Evolutionary conservation across 805 yeast genomes (phyloP), one percentile per base, ranked within the genome.

Genomic region (Sungouiozyma ichnusensis): DNA sequence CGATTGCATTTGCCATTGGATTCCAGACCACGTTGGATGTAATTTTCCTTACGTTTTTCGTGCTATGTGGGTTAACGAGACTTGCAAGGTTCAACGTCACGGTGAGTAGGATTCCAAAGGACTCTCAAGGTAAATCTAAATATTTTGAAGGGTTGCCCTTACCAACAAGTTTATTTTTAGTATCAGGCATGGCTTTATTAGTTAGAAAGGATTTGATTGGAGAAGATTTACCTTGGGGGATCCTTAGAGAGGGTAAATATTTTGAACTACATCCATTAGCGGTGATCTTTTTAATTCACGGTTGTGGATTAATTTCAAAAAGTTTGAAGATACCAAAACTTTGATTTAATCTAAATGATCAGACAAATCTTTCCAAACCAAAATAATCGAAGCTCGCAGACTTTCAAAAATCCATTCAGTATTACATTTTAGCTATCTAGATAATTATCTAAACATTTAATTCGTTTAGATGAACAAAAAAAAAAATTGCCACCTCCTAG

Each of bases 91-190:
- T 87, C 66, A 92, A 92, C 55, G 94, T 92, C 41, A 85, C 97
- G 1, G 94, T 92, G 6, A 81, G 88, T 38, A 83, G 85, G 46
- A 75, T 92, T 43, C 97, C 98, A 38, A 90, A 90, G 65, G 97
- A 88, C 61, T 67, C 73, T 42, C 62, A 73, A 16, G 98, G 98
- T 15, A 88, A 88, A 66, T 76, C 92, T 27, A 79, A 83, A 59
- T 92, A 80, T 66, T 92, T 92, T 62, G 98, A 92, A 68, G 98
- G 98, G 2, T 74, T 92, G 41, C 98, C 98, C 8, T 87, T 92
- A 48, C 98, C 98, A 44, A 78, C 94, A 2, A 80, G 94, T 33
- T 69, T 92, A 50, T 66, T 74, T 41, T 71, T 90, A 60, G 95
- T 92, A 15, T 68, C 67, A 1, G 57, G 76, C 31, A 81, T 90